Percentiles rank a stretch among this genome's conserved stretches.
phyloP scores from a whole-genome alignment of 1,284 basidiomycete genomes.

The Rugosomyces carneus region DNA sequence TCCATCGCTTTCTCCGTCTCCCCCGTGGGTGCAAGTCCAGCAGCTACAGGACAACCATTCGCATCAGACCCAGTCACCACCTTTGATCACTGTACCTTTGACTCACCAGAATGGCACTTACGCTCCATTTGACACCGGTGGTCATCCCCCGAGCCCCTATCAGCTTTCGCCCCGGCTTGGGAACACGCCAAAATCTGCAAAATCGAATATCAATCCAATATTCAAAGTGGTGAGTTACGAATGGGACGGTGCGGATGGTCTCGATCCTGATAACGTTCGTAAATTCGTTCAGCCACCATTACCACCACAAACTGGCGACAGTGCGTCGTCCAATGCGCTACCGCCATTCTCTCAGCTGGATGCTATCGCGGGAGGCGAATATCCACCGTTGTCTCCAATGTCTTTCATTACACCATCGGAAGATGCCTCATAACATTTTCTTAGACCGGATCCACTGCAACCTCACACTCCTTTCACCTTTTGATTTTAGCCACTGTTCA shows the following conservation, averaged over 20 bases:
- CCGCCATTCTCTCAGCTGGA: slow-evolving; percentile 75
- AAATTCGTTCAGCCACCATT: slow-evolving; percentile 44
- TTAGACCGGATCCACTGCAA: slow-evolving; percentile 12
- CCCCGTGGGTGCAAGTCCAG: slow-evolving; percentile 49
- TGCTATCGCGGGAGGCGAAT: slow-evolving; percentile 69
- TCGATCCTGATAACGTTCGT: slow-evolving; percentile 26
- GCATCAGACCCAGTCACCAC: slow-evolving; percentile 33
- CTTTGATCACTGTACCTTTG: slow-evolving; percentile 36
- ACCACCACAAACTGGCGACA: slow-evolving; percentile 38
- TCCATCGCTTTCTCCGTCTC: slow-evolving; percentile 50
- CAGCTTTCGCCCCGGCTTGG: slow-evolving; percentile 39
- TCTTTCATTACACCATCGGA: slow-evolving; percentile 47
- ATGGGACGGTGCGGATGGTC: slow-evolving; percentile 25
- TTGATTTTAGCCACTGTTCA: slow-evolving; percentile 15
- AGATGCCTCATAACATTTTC: slow-evolving; percentile 28
- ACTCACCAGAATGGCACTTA: slow-evolving; percentile 29
- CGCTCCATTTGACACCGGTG: slow-evolving; percentile 35
- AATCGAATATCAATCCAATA: slow-evolving; percentile 79
- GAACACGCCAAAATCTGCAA: slow-evolving; percentile 38
- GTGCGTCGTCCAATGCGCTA: slow-evolving; percentile 43
- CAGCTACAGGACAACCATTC: slow-evolving; percentile 34
- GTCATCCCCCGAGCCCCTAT: slow-evolving; percentile 46
- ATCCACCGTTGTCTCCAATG: slow-evolving; percentile 64
- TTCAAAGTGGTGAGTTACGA: slow-evolving; percentile 79
- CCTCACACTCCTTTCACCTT: slow-evolving; percentile 17